Conservation (phyloP, 2,329 filamentous ascomycete species). For the Podosphaera fusca region DNA sequence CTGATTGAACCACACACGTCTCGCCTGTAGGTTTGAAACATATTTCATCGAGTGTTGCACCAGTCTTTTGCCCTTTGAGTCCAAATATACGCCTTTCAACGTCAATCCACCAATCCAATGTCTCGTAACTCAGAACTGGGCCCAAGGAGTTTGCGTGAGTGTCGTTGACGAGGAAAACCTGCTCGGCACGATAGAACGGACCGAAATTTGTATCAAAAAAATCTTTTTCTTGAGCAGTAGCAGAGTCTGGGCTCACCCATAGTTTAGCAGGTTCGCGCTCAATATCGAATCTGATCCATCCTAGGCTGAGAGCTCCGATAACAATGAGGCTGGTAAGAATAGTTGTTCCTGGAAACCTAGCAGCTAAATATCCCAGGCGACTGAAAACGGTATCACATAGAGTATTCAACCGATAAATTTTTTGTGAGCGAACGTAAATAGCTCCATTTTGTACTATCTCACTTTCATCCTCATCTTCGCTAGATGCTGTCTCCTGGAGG, state of each 20-base stretch:
- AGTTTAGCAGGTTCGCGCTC: slow-evolving; percentile 76
- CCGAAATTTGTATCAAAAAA: slow-evolving; percentile 91
- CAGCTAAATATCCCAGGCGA: slow-evolving; percentile 55
- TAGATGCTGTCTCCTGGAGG: slow-evolving; percentile 59
- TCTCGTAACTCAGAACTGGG: slow-evolving; percentile 73
- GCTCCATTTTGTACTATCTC: slow-evolving; percentile 57
- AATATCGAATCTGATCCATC: slow-evolving; percentile 73
- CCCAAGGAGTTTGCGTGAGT: slow-evolving; percentile 37
- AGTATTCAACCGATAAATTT: slow-evolving; percentile 64
- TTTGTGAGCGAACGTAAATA: slow-evolving; percentile 56
- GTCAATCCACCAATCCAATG: slow-evolving; percentile 78
- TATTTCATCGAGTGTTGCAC: slow-evolving; percentile 53
- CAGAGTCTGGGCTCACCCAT: slow-evolving; percentile 90
- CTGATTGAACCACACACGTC: slow-evolving; percentile 77
- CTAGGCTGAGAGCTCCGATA: slow-evolving; percentile 58
- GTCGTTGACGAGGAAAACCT: slow-evolving; percentile 85
- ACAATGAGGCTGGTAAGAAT: slow-evolving; percentile 54
- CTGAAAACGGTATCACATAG: slow-evolving; percentile 63
- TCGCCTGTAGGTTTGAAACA: slow-evolving; percentile 85
- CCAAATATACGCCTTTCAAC: slow-evolving; percentile 57
- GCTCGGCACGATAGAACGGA: slow-evolving; percentile 84
- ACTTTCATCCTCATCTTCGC: slow-evolving; percentile 72
- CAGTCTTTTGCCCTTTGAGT: slow-evolving; percentile 45
- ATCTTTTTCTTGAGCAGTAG: slow-evolving; percentile 73
- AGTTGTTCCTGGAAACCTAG: slow-evolving; percentile 64